phyloP scores from a whole-genome alignment of 192 early-diverging fungal genomes.

The Entomortierella lignicola region DNA sequence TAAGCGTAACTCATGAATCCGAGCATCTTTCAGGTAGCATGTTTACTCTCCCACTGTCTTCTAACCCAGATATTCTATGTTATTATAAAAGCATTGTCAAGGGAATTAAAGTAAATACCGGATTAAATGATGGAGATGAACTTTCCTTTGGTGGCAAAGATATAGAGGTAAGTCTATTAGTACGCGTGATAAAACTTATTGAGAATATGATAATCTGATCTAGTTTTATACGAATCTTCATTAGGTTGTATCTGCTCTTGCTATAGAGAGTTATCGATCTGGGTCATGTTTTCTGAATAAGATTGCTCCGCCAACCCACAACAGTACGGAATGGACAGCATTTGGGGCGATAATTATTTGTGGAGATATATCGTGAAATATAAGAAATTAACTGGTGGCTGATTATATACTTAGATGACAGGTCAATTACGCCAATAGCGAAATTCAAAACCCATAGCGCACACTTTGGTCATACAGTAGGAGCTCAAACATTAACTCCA shows the following conservation, averaged over 20 bases:
- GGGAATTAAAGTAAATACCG: constrained; percentile 9
- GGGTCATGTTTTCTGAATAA: constrained; percentile 17
- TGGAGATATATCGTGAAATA: not conserved
- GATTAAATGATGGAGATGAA: constrained; percentile 23
- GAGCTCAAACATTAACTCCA: not conserved
- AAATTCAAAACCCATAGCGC: constrained; percentile 32
- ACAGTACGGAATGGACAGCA: not conserved
- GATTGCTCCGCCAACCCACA: not conserved
- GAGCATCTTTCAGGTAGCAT: too few species aligned
- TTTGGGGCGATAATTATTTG: not conserved
- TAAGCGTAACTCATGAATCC: too few species aligned
- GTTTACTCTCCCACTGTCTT: too few species aligned
- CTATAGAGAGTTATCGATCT: constrained; percentile 4
- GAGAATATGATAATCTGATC: not conserved
- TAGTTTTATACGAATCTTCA: not conserved
- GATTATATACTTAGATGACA: not conserved
- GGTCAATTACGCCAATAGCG: not conserved
- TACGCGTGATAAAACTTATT: not conserved
- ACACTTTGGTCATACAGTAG: constrained; percentile 1
- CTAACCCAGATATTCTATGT: too few species aligned
- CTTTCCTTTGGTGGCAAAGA: constrained; percentile 46
- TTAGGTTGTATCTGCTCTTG: constrained; percentile 11
- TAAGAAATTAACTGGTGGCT: not conserved
- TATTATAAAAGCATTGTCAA: constrained; percentile 35
- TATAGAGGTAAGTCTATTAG: constrained; percentile 27